Base-by-base conservation (phyloP, 2,329 filamentous ascomycete species). In the Aspergillus luchuensis region DNA sequence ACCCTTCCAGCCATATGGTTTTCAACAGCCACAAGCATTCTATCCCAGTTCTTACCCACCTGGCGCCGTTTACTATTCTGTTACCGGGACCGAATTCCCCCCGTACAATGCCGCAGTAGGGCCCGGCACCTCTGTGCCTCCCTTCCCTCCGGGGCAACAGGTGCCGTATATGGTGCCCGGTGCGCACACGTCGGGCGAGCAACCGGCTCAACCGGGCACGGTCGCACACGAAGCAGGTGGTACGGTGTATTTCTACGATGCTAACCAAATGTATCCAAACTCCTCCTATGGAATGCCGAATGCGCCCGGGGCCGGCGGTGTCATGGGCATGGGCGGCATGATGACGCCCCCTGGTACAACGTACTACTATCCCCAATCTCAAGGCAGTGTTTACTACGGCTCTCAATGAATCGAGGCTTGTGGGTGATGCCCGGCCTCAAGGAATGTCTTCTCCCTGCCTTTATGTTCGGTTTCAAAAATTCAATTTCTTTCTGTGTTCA, bases 231-330 rank as follows among this genome's bases (percentile, higher is more conserved):
- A 98, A 79, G 88, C 89, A 65, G 96, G 97, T 68, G 95, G 95
- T 63, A 98, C 96, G 85, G 92, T 97, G 0, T 98, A 96, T 76
- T 99, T 97, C 74, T 93, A 92, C 70, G 91, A 96, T 71, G 84
- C 91, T 7, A 84, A 88, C n/a, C 89, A 92, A 71, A 80, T 93
- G 45, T 79, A 79, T 58, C 69, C 78, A 36, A 73, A 74, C 50
- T 86, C 85, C 65, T 78, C 80, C 30, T 79, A 81, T 58, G 71
- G 81, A 6, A 73, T 81, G 58, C 78, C 83, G 8, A 80, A 84
- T 21, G 80, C 84, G 55, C 79, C 83, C 48, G 77, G 78, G 47
- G 73, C 78, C 58, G 80, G 80, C 21, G 85, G 83, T 47, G 81
- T 87, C 49, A 82, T 89, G 62, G 88, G 87, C 47, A 91, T 93